These are phyloP conservation scores for Wickerhamiella hasegawae DNA, from an alignment of 805 yeast species.

Conservation along the genomic window DNA sequence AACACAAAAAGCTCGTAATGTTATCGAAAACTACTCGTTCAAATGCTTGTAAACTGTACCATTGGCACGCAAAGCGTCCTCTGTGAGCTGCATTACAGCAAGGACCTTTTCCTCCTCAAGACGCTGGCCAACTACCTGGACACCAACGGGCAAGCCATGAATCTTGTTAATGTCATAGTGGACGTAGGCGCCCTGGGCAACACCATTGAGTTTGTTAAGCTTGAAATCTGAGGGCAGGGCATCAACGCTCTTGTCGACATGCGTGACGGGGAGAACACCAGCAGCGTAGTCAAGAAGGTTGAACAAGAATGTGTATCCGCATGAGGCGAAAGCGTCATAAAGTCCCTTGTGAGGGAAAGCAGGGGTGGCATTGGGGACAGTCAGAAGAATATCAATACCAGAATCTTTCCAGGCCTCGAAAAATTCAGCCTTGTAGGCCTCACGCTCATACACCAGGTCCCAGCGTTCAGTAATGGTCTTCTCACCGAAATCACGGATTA, in stretches of 20 bases:
- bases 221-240: conserved; percentile 19
- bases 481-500: conserved; percentile 23
- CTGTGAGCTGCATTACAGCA: conserved; percentile 29
- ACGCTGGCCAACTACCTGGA: conserved; percentile 49
- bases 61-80: conserved; percentile 9
- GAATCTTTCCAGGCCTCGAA: conserved; percentile 21
- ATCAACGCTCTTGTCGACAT: conserved; percentile 29
- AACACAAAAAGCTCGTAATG: too few species aligned
- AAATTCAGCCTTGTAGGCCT: conserved; percentile 22
- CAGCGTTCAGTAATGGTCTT: conserved; percentile 23
- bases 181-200: conserved; percentile 30
- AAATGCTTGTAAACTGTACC: conserved; percentile 1
- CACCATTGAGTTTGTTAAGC: conserved; percentile 20
- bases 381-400: conserved; percentile 24
- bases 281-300: conserved; percentile 42
- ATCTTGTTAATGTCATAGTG: conserved; percentile 36
- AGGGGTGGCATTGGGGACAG: conserved; percentile 29
- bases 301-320: conserved; percentile 39
- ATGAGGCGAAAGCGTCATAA: conserved; percentile 23
- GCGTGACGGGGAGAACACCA: conserved; percentile 42
- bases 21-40: not conserved
- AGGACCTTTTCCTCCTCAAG: conserved; percentile 47
- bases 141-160: conserved; percentile 45
- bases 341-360: conserved; percentile 26
- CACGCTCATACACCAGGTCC: conserved; percentile 22